Evolutionary conservation across 495 filamentous ascomycete species (phyloP), one percentile per base, ranked within the genome.

Genomic region (Tetracladium marchalianum): DNA sequence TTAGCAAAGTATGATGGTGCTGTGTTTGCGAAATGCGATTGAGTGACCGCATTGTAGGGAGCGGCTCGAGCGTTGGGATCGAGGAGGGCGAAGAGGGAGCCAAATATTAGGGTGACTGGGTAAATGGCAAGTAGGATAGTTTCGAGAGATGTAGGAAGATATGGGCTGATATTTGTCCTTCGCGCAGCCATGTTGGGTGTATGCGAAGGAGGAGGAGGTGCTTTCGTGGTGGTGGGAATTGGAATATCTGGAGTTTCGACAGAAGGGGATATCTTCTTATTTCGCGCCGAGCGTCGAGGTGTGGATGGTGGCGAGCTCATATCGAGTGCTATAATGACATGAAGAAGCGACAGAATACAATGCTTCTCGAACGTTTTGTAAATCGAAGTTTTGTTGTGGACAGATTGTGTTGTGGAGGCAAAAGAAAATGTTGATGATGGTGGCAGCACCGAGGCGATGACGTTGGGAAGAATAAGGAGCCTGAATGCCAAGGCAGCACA

Each of bases 1-100:
- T 81, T 78, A 33, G 89, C 90, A 64, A 96, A 98, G 72, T 95
- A 96, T 56, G 81, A 84, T 36, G 87, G 82, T 48, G 84, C 78
- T 34, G 72, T 62, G 13, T 62, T 61, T 16, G 73, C 65, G 24
- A 69, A 67, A 63, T 86, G 75, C 11, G 84, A 70, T 46, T 81
- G 77, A 27, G 65, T 63, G 24, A 53, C 15, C 5, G 68, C 54
- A 50, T 73, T 69, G 66, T 84, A 88, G 35, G 72, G 70, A 6
- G 72, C 68, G 15, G 53, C 63, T 55, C 76, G 76, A 13, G 78
- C 78, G 15, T 78, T 67, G 2, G 89, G 87, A 19, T 85, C 86
- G 42, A 96, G 70, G 42, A 76, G 64, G 8, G 80, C 79, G 75
- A 87, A 95, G 46, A 93, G 53, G 41, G 85, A 82, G 53, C 90